These are phyloP conservation scores for Aethionema arabicum DNA, from an alignment of 345 rosid species.

Conservation along the genomic window DNA sequence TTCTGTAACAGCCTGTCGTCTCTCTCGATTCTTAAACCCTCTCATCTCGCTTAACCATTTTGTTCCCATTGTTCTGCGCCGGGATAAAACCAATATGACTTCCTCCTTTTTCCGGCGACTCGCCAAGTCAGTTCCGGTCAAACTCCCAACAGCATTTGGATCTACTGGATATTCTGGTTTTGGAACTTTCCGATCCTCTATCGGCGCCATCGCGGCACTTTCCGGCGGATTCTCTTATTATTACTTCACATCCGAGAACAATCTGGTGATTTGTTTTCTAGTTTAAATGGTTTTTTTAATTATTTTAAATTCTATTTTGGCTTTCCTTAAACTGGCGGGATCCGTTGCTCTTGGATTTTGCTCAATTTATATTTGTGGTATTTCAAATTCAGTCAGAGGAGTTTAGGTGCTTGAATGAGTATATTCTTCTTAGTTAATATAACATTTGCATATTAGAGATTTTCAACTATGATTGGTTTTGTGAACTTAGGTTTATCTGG, in stretches of 20 bases:
- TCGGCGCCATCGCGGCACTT: conserved; percentile 71
- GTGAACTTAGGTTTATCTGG: conserved; percentile 63
- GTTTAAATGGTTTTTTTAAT: background rate
- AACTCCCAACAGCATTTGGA: conserved; percentile 42
- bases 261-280: conserved; percentile 44
- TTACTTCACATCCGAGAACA: conserved; percentile 54
- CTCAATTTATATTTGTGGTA: conserved; percentile 8
- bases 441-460: background rate
- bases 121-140: conserved; percentile 45
- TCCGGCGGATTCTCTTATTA: conserved; percentile 78
- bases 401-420: background rate
- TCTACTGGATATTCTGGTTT: conserved; percentile 44
- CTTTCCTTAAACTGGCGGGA: conserved; percentile 14
- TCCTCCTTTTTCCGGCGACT: conserved; percentile 59
- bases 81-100: conserved; percentile 51
- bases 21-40: conserved; percentile 31
- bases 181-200: conserved; percentile 49
- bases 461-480: conserved; percentile 5
- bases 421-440: conserved; percentile 15
- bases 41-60: conserved; percentile 8
- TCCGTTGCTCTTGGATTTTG: conserved; percentile 1
- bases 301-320: conserved; percentile 4
- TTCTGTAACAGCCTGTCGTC: background rate
- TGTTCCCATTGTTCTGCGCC: conserved; percentile 8
- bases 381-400: conserved; percentile 7